phyloP scores from a whole-genome alignment of 805 yeast genomes.

The Candida maris region DNA sequence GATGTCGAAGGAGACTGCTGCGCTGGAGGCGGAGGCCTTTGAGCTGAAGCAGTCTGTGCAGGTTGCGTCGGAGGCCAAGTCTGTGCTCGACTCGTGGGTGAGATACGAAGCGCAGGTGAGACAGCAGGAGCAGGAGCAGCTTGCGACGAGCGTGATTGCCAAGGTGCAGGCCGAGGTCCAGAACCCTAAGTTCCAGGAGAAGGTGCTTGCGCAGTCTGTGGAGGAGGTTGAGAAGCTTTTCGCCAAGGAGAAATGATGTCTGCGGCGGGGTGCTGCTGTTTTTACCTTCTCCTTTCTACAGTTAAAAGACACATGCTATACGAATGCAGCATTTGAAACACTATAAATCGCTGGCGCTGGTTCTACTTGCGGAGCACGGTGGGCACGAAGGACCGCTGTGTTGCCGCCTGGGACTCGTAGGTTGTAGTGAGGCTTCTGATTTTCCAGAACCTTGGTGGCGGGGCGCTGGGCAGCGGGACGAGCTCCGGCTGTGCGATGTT shows the following conservation, averaged over 20 bases:
- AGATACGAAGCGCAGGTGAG: constrained; percentile 96
- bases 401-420: constrained; percentile 14
- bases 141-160: constrained; percentile 78
- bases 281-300: too few relatives aligned
- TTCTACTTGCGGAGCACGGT: constrained; percentile 10
- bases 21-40: constrained; percentile 90
- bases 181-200: constrained; percentile 91
- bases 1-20: constrained; percentile 93
- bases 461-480: constrained; percentile 36
- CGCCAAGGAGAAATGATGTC: constrained; percentile 33
- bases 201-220: constrained; percentile 84
- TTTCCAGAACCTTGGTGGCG: constrained; percentile 47
- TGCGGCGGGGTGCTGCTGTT: constrained; percentile 3
- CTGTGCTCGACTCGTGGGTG: constrained; percentile 98
- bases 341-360: too few relatives aligned
- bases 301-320: background rate
- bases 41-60: constrained; percentile 89
- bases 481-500: constrained; percentile 5
- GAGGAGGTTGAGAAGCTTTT: constrained; percentile 88
- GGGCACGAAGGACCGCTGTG: constrained; percentile 17
- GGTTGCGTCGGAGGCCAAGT: constrained; percentile 85
- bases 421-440: constrained; percentile 19
- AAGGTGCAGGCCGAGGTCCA: constrained; percentile 82
- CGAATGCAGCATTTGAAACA: too few relatives aligned
- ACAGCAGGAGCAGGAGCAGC: constrained; percentile 91